Evolutionary conservation across 139 green algal genomes (phyloP).

Genomic region (Volvox reticuliferus): DNA sequence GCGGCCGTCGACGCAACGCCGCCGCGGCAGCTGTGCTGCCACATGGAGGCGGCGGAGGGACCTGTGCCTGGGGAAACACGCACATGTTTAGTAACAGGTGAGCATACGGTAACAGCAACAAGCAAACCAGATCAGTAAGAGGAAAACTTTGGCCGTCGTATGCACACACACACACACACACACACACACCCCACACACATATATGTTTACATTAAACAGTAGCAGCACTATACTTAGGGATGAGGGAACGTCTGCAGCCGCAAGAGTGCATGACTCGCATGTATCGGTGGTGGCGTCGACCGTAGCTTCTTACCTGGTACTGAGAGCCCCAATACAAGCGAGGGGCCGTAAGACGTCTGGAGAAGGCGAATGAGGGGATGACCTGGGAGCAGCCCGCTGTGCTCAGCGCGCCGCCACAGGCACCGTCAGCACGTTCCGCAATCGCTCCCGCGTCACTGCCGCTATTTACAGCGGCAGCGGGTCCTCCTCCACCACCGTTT

Average conservation of each 20-base stretch:
- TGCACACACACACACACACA: too few species aligned
- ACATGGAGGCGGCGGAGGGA: not conserved
- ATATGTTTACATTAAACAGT: too few species aligned
- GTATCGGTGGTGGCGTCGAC: too few species aligned
- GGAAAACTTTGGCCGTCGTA: too few species aligned
- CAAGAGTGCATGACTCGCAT: too few species aligned
- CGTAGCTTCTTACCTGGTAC: not conserved
- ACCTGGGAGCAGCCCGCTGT: conserved; percentile 35
- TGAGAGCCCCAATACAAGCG: conserved; percentile 37
- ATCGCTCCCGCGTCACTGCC: not conserved
- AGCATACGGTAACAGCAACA: too few species aligned
- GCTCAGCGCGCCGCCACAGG: conserved; percentile 2
- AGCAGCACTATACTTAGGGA: too few species aligned
- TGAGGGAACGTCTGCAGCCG: too few species aligned
- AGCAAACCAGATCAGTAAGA: too few species aligned
- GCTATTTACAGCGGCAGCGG: not conserved
- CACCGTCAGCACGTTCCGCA: not conserved
- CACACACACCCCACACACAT: too few species aligned
- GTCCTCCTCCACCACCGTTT: not conserved
- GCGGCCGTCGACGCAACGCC: not conserved
- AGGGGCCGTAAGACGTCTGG: not conserved
- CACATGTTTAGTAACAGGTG: too few species aligned
- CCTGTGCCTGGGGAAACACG: not conserved
- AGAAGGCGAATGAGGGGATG: conserved; percentile 14
- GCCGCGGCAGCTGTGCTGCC: not conserved